Evolutionary conservation across 108 stramenopile genomes (phyloP).

Genomic region (Skeletonema tropicum): DNA sequence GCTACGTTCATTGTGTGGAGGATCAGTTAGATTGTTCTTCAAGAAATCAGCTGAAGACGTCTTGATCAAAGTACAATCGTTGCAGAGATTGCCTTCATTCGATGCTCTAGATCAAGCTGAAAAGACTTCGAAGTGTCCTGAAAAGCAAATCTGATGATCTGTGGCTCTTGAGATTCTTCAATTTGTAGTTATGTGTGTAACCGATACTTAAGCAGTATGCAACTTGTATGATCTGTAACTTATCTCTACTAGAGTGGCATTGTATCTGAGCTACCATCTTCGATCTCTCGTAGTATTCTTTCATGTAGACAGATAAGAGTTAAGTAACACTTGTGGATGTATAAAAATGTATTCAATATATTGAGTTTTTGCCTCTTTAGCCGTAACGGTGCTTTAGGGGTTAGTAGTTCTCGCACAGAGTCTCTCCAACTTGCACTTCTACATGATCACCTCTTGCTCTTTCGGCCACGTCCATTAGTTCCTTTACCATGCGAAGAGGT

Average conservation of each 20-base stretch:
- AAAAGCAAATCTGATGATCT: slow-evolving; percentile 1
- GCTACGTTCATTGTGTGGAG: slow-evolving; percentile 47
- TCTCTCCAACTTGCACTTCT: slow-evolving; percentile 42
- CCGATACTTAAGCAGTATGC: too few species aligned
- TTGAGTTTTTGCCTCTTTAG: neutral
- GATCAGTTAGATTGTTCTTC: slow-evolving; percentile 49
- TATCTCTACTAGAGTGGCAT: too few species aligned
- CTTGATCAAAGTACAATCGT: slow-evolving; percentile 42
- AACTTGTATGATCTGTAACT: too few species aligned
- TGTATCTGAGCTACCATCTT: too few species aligned
- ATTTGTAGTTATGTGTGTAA: neutral
- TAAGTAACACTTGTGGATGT: too few species aligned
- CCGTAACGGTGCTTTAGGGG: neutral
- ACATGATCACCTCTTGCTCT: slow-evolving; percentile 19
- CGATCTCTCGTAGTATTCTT: too few species aligned
- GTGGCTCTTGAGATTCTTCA: neutral
- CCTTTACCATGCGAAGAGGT: slow-evolving; percentile 22
- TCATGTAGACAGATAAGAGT: too few species aligned
- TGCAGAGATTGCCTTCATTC: slow-evolving; percentile 39
- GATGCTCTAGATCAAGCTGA: slow-evolving; percentile 27
- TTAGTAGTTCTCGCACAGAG: slow-evolving; percentile 1
- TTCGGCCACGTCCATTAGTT: slow-evolving; percentile 15
- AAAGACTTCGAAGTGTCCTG: slow-evolving; percentile 11
- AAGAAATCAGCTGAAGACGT: slow-evolving; percentile 38
- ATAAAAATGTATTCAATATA: too few species aligned